Percentiles rank a stretch among this genome's conserved stretches.
Evolutionary conservation across 139 green algal species (phyloP).

Genomic region (Tetratostichococcus sp.): DNA sequence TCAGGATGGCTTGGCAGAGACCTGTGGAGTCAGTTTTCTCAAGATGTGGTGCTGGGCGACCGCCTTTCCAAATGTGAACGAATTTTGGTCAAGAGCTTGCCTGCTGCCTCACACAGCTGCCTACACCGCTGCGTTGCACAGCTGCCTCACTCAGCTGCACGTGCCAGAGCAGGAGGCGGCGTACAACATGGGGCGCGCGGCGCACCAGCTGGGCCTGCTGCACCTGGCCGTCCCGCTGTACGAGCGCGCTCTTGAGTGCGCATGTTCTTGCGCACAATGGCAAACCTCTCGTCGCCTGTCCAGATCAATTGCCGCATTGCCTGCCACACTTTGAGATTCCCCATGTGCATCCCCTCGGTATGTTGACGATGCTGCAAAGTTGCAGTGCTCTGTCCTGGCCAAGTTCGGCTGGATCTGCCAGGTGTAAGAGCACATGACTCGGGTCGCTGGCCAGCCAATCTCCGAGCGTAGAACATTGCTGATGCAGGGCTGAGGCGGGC

Average conservation of each 20-base stretch:
- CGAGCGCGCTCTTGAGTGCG: slow-evolving; percentile 26
- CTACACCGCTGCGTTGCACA: no score
- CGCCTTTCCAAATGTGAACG: no score
- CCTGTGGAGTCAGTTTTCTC: no score
- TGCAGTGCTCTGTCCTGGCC: no score
- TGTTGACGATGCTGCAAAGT: no score
- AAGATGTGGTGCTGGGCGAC: no score
- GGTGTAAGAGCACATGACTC: no score
- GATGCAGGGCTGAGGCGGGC: not conserved
- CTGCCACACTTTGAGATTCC: not conserved
- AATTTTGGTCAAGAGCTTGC: no score
- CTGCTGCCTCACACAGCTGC: no score
- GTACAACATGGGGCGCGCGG: slow-evolving; percentile 82
- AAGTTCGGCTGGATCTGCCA: no score
- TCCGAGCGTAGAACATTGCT: not conserved
- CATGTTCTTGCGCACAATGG: not conserved
- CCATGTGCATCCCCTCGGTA: no score
- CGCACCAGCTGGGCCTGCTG: slow-evolving; percentile 71
- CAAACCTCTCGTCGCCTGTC: not conserved
- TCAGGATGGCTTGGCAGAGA: not conserved
- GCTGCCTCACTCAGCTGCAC: no score
- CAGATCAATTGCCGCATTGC: not conserved
- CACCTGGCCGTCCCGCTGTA: slow-evolving; percentile 73
- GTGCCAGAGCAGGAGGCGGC: slow-evolving; percentile 42
- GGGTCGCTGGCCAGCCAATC: not conserved